Evolutionary conservation across 1,139 yeast species (phyloP).

Genomic region (Citeromyces siamensis): DNA sequence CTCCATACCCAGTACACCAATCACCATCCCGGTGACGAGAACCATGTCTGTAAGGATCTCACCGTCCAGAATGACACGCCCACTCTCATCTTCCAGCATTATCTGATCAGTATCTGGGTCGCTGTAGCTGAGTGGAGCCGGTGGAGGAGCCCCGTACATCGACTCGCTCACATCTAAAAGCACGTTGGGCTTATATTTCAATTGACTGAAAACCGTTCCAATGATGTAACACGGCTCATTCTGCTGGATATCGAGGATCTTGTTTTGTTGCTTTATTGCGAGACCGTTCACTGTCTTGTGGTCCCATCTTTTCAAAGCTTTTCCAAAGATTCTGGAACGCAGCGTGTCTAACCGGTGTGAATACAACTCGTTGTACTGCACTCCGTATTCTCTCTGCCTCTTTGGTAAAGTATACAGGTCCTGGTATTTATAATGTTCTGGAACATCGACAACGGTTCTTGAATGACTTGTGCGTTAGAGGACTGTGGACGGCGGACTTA

Average conservation of each 20-base stretch:
- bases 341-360: slow-evolving; percentile 46
- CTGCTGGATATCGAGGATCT: slow-evolving; percentile 65
- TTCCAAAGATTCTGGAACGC: slow-evolving; percentile 38
- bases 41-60: slow-evolving; percentile 30
- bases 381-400: slow-evolving; percentile 35
- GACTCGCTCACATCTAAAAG: slow-evolving; percentile 66
- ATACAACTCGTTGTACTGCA: slow-evolving; percentile 70
- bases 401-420: slow-evolving; percentile 6
- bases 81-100: slow-evolving; percentile 88
- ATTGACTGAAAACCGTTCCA: slow-evolving; percentile 80
- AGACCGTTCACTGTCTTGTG: slow-evolving; percentile 30
- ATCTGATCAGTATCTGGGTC: slow-evolving; percentile 47
- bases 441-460: slow-evolving; percentile 1
- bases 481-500: not conserved
- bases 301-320: slow-evolving; percentile 37
- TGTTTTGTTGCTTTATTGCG: slow-evolving; percentile 31
- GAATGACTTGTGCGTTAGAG: not conserved
- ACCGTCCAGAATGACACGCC: slow-evolving; percentile 69
- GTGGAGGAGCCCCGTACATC: slow-evolving; percentile 36
- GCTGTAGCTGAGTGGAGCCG: slow-evolving; percentile 23
- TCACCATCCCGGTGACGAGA: slow-evolving; percentile 78
- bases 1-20: slow-evolving; percentile 83
- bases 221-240: slow-evolving; percentile 77
- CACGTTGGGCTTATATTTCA: slow-evolving; percentile 77
- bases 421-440: slow-evolving; percentile 2